phyloP scores from a whole-genome alignment of 305 asterid genomes.

The Solanum hybrid region DNA sequence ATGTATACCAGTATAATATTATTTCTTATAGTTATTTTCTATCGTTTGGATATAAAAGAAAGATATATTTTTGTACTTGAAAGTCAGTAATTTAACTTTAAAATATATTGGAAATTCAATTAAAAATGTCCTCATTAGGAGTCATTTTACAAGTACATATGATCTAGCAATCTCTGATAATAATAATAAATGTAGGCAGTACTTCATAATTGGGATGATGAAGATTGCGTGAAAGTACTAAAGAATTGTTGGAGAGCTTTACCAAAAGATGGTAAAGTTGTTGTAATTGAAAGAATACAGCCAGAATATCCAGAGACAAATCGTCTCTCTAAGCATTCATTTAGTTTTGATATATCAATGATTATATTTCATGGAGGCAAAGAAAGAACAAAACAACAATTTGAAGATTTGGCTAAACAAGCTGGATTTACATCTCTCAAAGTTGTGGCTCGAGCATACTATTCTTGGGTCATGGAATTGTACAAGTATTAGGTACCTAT shows the following conservation, averaged over 20 bases:
- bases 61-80: background rate
- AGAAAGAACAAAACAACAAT: constrained; percentile 13
- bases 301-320: constrained; percentile 11
- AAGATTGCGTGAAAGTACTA: constrained; percentile 7
- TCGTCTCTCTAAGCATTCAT: background rate
- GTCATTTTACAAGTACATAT: background rate
- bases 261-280: constrained; percentile 10
- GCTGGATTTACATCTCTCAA: constrained; percentile 9
- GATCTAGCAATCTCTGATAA: background rate
- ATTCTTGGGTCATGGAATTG: constrained; percentile 12
- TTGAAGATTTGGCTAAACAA: constrained; percentile 6
- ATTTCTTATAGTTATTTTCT: background rate
- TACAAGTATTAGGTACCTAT: background rate
- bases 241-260: constrained; percentile 15
- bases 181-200: background rate
- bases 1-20: background rate
- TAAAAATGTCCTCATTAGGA: background rate
- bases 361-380: constrained; percentile 5
- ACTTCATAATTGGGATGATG: constrained; percentile 11
- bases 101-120: too few relatives aligned
- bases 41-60: background rate
- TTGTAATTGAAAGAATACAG: constrained; percentile 6
- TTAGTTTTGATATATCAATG: background rate
- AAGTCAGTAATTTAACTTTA: background rate
- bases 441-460: constrained; percentile 1